Evolutionary conservation across 805 yeast genomes (phyloP).

Genomic region (Monosporozyma servazzii): DNA sequence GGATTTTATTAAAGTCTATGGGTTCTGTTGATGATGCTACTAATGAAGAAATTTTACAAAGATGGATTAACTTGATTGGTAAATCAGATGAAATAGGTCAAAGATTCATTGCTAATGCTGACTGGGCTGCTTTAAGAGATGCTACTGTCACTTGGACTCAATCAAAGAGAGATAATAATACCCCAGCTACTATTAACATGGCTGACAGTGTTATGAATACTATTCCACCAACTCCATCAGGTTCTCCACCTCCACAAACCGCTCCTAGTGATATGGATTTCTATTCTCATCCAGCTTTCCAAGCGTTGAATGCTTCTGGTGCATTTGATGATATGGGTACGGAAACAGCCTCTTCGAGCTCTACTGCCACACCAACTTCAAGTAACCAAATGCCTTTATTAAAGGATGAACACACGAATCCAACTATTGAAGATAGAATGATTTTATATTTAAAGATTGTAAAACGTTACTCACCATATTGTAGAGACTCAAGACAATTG

Average conservation of each 20-base stretch:
- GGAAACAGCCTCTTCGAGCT: conserved; percentile 9
- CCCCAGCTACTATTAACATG: conserved; percentile 3
- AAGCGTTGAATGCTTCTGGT: conserved; percentile 32
- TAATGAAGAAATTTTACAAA: conserved; percentile 42
- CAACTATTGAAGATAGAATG: conserved; percentile 34
- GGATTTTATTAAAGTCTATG: conserved; percentile 63
- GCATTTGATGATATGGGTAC: conserved; percentile 28
- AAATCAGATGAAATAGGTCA: conserved; percentile 46
- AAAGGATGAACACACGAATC: conserved; percentile 2
- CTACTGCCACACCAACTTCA: conserved; percentile 8
- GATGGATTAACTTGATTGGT: conserved; percentile 45
- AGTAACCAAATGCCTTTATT: conserved; percentile 1
- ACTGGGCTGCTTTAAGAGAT: conserved; percentile 76
- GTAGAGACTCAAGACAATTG: conserved; percentile 40
- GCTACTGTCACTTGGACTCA: conserved; percentile 45
- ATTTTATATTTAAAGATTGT: conserved; percentile 47
- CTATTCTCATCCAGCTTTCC: conserved; percentile 30
- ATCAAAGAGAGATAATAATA: conserved; percentile 10
- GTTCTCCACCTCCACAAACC: conserved; percentile 8
- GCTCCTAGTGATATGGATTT: conserved; percentile 14
- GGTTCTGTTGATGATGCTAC: conserved; percentile 50
- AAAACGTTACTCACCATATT: conserved; percentile 39
- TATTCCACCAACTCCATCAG: conserved; percentile 9
- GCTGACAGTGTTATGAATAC: conserved; percentile 5
- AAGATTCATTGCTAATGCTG: conserved; percentile 66